phyloP scores from a whole-genome alignment of 805 yeast genomes.

The Metschnikowia vanudenii region DNA sequence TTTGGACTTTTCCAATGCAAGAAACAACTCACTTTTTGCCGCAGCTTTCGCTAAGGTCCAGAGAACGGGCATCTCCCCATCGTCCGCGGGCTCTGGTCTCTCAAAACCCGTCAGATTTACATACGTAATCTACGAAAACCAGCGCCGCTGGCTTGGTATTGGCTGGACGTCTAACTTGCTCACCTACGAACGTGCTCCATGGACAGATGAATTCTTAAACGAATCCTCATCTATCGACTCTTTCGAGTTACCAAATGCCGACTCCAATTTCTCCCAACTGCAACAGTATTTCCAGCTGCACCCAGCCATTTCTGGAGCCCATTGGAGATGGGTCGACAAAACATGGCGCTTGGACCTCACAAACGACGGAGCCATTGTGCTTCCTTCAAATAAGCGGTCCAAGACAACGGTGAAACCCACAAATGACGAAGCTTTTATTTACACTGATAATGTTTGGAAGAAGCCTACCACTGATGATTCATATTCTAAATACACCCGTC shows the following conservation, averaged over 20 bases:
- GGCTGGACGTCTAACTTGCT: conserved; percentile 95
- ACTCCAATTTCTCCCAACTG: conserved; percentile 32
- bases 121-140: conserved; percentile 90
- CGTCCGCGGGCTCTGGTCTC: conserved; percentile 12
- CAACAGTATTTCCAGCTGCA: conserved; percentile 24
- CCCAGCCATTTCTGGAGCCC: conserved; percentile 57
- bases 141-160: conserved; percentile 94
- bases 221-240: conserved; percentile 75
- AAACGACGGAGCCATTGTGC: conserved; percentile 79
- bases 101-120: conserved; percentile 71
- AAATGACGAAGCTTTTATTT: conserved; percentile 81
- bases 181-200: conserved; percentile 90
- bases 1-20: conserved; percentile 59
- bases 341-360: conserved; percentile 89
- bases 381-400: conserved; percentile 56
- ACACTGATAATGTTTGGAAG: conserved; percentile 92
- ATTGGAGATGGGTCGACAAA: conserved; percentile 94
- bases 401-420: conserved; percentile 68
- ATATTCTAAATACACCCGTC: conserved; percentile 85
- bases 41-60: conserved; percentile 56
- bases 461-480: conserved; percentile 85
- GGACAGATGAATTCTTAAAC: conserved; percentile 95
- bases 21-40: conserved; percentile 48
- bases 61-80: conserved; percentile 21
- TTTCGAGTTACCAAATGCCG: conserved; percentile 78